Conservation (phyloP, 495 filamentous ascomycete genomes). For the Tuber indicum region DNA sequence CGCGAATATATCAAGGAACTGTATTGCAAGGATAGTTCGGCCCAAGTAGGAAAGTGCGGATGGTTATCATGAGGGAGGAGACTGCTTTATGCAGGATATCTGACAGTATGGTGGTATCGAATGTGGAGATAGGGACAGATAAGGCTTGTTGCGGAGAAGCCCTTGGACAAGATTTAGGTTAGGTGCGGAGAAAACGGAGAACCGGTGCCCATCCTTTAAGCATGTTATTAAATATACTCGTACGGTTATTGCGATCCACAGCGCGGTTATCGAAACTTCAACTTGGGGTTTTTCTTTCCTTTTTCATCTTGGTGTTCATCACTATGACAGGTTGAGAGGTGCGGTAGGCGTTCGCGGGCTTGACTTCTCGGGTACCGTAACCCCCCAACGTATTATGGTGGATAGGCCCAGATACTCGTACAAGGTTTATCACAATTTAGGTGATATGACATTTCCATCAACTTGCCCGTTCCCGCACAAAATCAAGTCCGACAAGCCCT, state of each 20-base stretch:
- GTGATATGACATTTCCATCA: no score
- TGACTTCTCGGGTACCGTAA: neutral
- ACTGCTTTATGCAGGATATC: neutral
- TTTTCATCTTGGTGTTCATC: neutral
- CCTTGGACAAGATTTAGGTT: neutral
- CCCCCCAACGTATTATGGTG: neutral
- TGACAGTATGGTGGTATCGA: neutral
- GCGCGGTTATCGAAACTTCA: neutral
- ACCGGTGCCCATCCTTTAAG: neutral
- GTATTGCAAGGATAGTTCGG: neutral
- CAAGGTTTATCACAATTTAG: no score
- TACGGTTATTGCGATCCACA: neutral
- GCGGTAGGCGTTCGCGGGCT: no score
- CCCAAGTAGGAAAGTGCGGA: neutral
- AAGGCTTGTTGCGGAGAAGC: neutral
- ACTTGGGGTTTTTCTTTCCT: neutral
- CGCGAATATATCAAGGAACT: neutral
- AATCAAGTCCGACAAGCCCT: neutral
- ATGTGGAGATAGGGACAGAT: neutral
- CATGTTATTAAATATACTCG: neutral
- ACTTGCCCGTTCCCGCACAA: neutral
- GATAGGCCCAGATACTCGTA: neutral
- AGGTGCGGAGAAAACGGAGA: conserved; percentile 3
- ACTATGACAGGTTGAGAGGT: neutral
- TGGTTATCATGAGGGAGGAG: neutral